These are phyloP conservation scores for Vigna angularis DNA, from an alignment of 306 rosid species.

Conservation along the genomic window DNA sequence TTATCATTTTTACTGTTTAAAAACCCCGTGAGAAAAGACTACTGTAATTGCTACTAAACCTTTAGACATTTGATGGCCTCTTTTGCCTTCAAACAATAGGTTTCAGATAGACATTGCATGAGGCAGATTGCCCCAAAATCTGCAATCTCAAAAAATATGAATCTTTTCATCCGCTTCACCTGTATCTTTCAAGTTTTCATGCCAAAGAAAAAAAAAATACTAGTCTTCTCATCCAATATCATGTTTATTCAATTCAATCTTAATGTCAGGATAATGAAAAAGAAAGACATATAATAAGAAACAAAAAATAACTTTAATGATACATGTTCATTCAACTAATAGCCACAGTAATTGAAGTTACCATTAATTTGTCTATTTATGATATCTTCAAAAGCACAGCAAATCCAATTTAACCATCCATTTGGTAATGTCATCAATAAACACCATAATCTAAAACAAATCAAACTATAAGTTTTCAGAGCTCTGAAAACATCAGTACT, in stretches of 20 bases:
- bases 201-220: conserved; percentile 28
- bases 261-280: conserved; percentile 27
- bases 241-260: conserved; percentile 1
- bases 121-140: conserved; percentile 32
- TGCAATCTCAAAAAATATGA: conserved; percentile 37
- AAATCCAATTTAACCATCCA: conserved; percentile 8
- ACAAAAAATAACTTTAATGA: conserved; percentile 1
- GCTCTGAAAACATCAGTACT: conserved; percentile 15
- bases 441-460: neutral
- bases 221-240: conserved; percentile 10
- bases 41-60: neutral
- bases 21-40: neutral
- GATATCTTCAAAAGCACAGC: neutral
- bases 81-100: conserved; percentile 27
- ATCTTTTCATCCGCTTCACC: conserved; percentile 13
- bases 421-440: conserved; percentile 18
- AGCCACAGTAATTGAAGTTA: neutral
- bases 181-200: conserved; percentile 23
- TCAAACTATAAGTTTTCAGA: neutral
- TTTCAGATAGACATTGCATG: conserved; percentile 27
- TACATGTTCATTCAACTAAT: conserved; percentile 30
- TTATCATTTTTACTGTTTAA: conserved; percentile 26
- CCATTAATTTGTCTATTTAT: conserved; percentile 21
- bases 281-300: conserved; percentile 4
- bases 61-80: conserved; percentile 4